These are phyloP conservation scores for Bacidia gigantensis DNA, from an alignment of 495 filamentous ascomycete species.

Conservation along the genomic window DNA sequence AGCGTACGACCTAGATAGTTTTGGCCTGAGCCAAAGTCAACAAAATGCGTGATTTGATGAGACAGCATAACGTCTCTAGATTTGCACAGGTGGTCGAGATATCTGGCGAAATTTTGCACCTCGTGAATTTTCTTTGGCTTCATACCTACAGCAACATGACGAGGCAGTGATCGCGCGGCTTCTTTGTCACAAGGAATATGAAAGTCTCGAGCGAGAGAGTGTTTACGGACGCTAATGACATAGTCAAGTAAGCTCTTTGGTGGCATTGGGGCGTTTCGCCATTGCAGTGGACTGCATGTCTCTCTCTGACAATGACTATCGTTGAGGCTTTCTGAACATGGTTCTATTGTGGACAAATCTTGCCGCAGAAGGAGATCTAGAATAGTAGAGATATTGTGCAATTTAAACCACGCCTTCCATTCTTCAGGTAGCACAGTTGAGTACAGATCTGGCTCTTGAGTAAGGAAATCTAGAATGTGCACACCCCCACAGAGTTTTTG, in stretches of 20 bases:
- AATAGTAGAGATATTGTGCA: constrained; percentile 54
- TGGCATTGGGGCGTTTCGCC: constrained; percentile 41
- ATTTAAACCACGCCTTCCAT: constrained; percentile 67
- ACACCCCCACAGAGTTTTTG: constrained; percentile 82
- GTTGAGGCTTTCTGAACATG: constrained; percentile 5
- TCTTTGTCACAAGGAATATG: constrained; percentile 12
- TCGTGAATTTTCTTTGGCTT: constrained; percentile 93
- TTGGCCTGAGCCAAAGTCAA: constrained; percentile 93
- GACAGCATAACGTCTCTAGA: constrained; percentile 41
- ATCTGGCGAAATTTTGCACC: constrained; percentile 53
- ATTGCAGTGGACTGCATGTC: constrained; percentile 14
- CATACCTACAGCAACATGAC: constrained; percentile 76
- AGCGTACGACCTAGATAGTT: constrained; percentile 86
- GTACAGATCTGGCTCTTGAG: constrained; percentile 69
- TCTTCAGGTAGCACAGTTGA: constrained; percentile 54
- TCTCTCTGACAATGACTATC: not conserved
- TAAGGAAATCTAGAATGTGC: constrained; percentile 93
- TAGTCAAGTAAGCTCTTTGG: constrained; percentile 60
- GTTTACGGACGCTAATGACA: constrained; percentile 55
- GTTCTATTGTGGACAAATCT: constrained; percentile 51
- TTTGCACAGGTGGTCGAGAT: constrained; percentile 36
- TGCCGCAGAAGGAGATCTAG: constrained; percentile 68
- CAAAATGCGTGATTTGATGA: constrained; percentile 62
- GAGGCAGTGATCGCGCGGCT: constrained; percentile 32
- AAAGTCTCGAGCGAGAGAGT: constrained; percentile 54